Evolutionary conservation across 345 rosid species (phyloP).

Genomic region (Excoecaria cochinchinensis): DNA sequence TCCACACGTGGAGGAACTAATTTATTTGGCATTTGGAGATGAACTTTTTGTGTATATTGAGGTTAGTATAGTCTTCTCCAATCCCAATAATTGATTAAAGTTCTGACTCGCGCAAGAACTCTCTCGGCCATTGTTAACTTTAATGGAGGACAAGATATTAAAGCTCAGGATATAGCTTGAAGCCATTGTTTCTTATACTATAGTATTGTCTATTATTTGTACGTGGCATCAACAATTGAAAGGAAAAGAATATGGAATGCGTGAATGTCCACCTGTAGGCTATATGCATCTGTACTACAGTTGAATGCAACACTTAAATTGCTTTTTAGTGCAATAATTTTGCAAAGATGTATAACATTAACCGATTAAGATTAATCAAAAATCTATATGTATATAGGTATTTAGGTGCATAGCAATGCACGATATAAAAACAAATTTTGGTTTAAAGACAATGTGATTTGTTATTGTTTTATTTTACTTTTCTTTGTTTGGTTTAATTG

Average conservation of each 20-base stretch:
- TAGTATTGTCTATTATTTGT: neutral
- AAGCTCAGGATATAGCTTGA: neutral
- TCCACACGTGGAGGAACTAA: neutral
- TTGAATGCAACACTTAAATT: neutral
- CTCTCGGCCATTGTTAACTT: neutral
- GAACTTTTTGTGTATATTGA: constrained; percentile 4
- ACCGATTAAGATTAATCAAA: no score
- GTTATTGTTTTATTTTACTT: no score
- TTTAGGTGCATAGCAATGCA: no score
- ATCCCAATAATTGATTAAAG: neutral
- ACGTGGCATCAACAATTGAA: no score
- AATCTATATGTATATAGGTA: no score
- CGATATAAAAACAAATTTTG: no score
- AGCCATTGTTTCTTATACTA: neutral
- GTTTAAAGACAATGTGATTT: no score
- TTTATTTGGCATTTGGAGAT: constrained; percentile 1
- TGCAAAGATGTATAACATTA: no score
- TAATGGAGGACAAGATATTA: neutral
- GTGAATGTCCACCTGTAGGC: no score
- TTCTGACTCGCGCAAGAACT: neutral
- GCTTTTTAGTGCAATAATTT: neutral
- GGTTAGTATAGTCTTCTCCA: constrained; percentile 11
- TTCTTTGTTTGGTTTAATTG: no score
- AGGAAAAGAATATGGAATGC: no score
- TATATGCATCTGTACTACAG: neutral